Percentiles rank a stretch among this genome's conserved stretches.
phyloP scores from a whole-genome alignment of 2,329 filamentous ascomycete genomes.

The Clonostachys sp. region DNA sequence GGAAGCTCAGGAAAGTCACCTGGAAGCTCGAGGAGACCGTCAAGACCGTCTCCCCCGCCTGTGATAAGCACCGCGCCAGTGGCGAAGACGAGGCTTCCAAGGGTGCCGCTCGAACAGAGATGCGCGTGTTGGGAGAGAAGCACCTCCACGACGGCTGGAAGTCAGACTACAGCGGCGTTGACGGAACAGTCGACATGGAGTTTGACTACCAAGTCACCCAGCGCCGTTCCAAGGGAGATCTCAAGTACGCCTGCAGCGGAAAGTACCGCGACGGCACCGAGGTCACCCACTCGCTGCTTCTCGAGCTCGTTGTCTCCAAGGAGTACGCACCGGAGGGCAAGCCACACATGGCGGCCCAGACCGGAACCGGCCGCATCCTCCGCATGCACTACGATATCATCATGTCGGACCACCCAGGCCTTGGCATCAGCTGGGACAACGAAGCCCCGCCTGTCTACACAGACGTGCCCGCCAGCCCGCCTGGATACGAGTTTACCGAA shows the following conservation, averaged over 20 bases:
- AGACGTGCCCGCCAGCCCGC: conserved; percentile 84
- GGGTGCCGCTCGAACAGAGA: conserved; percentile 69
- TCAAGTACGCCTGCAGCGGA: conserved; percentile 71
- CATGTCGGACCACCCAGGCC: conserved; percentile 77
- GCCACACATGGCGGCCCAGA: conserved; percentile 68
- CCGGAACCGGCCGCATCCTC: conserved; percentile 84
- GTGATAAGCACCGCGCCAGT: conserved; percentile 57
- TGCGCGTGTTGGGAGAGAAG: conserved; percentile 72
- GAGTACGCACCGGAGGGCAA: conserved; percentile 76
- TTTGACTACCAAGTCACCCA: conserved; percentile 54
- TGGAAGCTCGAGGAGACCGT: conserved; percentile 92
- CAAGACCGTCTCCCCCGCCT: conserved; percentile 74
- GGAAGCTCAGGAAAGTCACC: conserved; percentile 85
- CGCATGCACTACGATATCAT: conserved; percentile 85
- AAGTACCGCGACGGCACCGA: conserved; percentile 70
- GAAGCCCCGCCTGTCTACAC: conserved; percentile 92
- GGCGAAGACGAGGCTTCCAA: conserved; percentile 34
- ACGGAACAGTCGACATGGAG: conserved; percentile 63
- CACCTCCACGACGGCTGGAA: conserved; percentile 91
- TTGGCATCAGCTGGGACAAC: conserved; percentile 96
- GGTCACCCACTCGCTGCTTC: conserved; percentile 78
- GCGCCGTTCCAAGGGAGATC: conserved; percentile 30
- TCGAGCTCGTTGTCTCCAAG: conserved; percentile 92
- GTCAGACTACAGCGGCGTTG: conserved; percentile 49
- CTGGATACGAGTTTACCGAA: conserved; percentile 50